Evolutionary conservation across 139 green algal genomes (phyloP).

Genomic region (Eudorina sp.): DNA sequence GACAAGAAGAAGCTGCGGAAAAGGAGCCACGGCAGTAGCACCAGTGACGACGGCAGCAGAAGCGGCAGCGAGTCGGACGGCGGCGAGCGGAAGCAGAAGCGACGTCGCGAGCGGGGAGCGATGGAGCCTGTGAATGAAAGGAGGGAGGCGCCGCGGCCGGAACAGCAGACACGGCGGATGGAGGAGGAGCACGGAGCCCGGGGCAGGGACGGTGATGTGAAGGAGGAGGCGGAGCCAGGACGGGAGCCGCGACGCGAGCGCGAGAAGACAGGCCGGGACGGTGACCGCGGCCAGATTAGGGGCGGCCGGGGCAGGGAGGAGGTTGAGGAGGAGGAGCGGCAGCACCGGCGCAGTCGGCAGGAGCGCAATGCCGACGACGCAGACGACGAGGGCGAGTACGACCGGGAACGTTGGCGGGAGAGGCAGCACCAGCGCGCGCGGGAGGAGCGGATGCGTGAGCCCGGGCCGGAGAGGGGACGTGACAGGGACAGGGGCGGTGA

Average conservation of each 20-base stretch:
- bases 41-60: not conserved
- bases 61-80: not conserved
- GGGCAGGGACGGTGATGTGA: not conserved
- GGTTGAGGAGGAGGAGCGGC: not conserved
- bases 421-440: not conserved
- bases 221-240: not conserved
- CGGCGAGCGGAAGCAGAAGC: not conserved
- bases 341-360: not conserved
- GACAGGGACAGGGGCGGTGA: not conserved
- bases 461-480: not conserved
- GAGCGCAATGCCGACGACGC: not conserved
- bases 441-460: slow-evolving; percentile 7
- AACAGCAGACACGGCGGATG: not conserved
- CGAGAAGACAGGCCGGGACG: not conserved
- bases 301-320: not conserved
- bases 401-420: not conserved
- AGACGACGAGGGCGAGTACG: not conserved
- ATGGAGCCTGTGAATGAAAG: not conserved
- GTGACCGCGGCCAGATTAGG: not conserved
- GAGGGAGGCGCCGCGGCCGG: too few relatives aligned
- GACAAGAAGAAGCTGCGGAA: slow-evolving; percentile 24
- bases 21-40: not conserved
- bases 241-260: not conserved
- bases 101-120: not conserved
- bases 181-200: not conserved